A percentile compares a stretch with the other conserved stretches of the same genome.
Conservation (phyloP, 345 rosid species). For the Bruguiera gymnorhiza region DNA sequence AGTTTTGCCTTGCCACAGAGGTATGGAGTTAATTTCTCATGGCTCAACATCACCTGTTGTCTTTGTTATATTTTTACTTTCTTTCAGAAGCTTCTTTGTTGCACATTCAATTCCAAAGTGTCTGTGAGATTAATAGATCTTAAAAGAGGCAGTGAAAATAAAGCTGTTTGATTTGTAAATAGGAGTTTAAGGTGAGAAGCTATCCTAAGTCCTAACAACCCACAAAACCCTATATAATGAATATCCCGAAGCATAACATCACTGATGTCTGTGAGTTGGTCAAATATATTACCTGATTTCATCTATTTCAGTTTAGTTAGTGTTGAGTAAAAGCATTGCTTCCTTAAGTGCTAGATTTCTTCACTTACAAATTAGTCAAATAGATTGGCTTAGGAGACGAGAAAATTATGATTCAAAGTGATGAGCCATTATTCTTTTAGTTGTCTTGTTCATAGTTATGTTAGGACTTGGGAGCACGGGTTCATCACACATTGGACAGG, state of each 20-base stretch:
- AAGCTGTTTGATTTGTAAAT: not conserved
- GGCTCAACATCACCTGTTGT: not conserved
- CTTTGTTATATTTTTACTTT: not conserved
- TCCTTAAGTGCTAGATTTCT: not conserved
- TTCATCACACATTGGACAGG: not conserved
- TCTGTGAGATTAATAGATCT: not conserved
- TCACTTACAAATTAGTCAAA: not conserved
- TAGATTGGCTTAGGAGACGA: not conserved
- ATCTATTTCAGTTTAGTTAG: not conserved
- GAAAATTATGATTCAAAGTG: too few species aligned
- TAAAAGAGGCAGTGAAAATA: not conserved
- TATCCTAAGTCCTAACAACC: too few species aligned
- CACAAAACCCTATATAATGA: not conserved
- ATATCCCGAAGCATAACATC: too few species aligned
- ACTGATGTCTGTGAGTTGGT: not conserved
- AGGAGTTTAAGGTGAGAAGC: not conserved
- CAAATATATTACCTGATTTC: not conserved
- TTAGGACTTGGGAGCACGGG: too few species aligned
- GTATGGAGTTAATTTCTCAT: constrained; percentile 27
- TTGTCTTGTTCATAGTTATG: too few species aligned
- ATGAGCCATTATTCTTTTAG: too few species aligned
- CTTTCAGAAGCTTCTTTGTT: not conserved
- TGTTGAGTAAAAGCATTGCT: not conserved
- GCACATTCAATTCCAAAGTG: not conserved
- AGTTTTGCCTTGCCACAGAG: constrained; percentile 83